Evolutionary conservation across 2,329 filamentous ascomycete species (phyloP).

Genomic region (Neoarthrinium moseri): DNA sequence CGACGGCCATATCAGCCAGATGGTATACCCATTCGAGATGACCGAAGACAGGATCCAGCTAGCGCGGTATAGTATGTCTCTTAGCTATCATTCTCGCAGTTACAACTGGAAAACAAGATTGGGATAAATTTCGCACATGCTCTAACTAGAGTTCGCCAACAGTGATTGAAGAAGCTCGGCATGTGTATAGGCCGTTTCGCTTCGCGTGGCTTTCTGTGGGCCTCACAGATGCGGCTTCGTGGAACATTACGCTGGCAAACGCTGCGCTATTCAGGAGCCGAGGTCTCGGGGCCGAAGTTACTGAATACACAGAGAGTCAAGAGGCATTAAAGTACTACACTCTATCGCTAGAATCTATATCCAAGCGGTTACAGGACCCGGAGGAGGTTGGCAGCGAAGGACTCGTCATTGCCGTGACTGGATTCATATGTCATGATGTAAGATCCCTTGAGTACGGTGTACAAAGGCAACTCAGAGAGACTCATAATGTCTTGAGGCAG

Average conservation of each 20-base stretch:
- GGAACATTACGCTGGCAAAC: slow-evolving; percentile 26
- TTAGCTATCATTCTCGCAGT: too few species aligned
- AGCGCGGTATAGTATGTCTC: slow-evolving; percentile 20
- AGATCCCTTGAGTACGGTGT: too few species aligned
- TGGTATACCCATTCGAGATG: slow-evolving; percentile 23
- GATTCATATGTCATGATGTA: slow-evolving; percentile 26
- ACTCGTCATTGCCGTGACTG: slow-evolving; percentile 21
- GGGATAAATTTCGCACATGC: too few species aligned
- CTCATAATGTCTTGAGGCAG: slow-evolving; percentile 12
- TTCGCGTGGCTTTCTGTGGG: slow-evolving; percentile 24
- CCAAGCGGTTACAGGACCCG: slow-evolving; percentile 19
- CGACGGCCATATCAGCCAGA: slow-evolving; percentile 14
- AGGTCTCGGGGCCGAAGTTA: slow-evolving; percentile 9
- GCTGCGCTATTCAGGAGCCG: slow-evolving; percentile 16
- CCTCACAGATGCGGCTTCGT: slow-evolving; percentile 21
- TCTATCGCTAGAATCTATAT: slow-evolving; percentile 20
- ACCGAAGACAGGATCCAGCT: slow-evolving; percentile 19
- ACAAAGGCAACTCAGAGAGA: not conserved
- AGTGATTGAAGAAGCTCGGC: slow-evolving; percentile 22
- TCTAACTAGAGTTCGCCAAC: not conserved
- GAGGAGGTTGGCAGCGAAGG: slow-evolving; percentile 18
- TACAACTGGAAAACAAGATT: too few species aligned
- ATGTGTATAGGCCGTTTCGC: slow-evolving; percentile 20
- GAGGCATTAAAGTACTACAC: slow-evolving; percentile 26
- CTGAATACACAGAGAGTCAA: slow-evolving; percentile 14